phyloP scores from a whole-genome alignment of 306 rosid species.

The Quercus agrifolia region DNA sequence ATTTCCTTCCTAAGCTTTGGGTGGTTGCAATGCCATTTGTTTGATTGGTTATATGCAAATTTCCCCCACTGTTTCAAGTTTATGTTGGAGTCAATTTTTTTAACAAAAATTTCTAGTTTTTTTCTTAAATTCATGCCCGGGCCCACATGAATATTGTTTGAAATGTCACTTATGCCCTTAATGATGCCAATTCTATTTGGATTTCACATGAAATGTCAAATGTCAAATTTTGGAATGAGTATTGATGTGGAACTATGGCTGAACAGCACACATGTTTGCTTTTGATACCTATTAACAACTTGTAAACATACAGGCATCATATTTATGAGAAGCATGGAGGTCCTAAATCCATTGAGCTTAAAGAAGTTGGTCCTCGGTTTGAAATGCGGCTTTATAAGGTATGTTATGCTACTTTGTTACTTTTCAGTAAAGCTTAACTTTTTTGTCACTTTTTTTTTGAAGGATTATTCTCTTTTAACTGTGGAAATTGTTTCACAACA shows the following conservation, averaged over 20 bases:
- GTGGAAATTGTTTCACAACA: neutral
- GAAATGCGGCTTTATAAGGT: conserved; percentile 80
- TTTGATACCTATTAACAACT: conserved; percentile 5
- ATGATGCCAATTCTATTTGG: neutral
- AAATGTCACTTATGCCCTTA: too few relatives aligned
- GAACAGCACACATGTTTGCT: neutral
- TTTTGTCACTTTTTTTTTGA: neutral
- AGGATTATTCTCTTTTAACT: conserved; percentile 3
- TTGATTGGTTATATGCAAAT: too few relatives aligned
- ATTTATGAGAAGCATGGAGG: conserved; percentile 76
- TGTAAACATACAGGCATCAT: conserved; percentile 63
- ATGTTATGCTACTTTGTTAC: conserved; percentile 17
- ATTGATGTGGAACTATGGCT: neutral
- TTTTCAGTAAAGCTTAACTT: neutral
- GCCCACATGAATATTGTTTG: too few relatives aligned
- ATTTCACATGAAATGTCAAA: too few relatives aligned
- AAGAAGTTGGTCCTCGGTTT: conserved; percentile 95
- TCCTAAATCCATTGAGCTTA: conserved; percentile 73
- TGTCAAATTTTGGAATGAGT: neutral
- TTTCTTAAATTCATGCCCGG: too few relatives aligned
- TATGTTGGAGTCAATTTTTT: too few relatives aligned
- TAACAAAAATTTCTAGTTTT: too few relatives aligned
- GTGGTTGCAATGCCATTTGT: too few relatives aligned
- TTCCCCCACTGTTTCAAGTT: too few relatives aligned
- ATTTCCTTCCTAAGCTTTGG: too few relatives aligned